Percentiles rank a stretch among this genome's conserved stretches.
These are phyloP conservation scores for Porogramme epimiltina DNA, from an alignment of 1,284 basidiomycete species.

Conservation along the genomic window DNA sequence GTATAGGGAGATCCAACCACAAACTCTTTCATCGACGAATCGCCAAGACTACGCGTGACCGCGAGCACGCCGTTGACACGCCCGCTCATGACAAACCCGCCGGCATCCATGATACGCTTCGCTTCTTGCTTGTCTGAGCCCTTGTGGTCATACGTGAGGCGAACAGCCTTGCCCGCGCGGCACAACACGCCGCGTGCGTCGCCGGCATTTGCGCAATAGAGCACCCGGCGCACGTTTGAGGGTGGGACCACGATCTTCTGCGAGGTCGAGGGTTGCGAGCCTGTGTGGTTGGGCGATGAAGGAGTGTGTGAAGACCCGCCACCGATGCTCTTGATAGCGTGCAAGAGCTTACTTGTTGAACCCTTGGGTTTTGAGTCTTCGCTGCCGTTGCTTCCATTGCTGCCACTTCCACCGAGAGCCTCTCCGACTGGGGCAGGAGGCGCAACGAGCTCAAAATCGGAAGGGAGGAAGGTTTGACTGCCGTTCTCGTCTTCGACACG, in stretches of 20 bases:
- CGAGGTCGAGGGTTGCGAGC: constrained; percentile 3
- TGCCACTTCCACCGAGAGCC: constrained; percentile 10
- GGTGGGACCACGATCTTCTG: constrained; percentile 47
- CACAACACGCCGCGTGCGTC: constrained; percentile 90
- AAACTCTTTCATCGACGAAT: constrained; percentile 99
- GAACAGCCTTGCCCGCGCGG: constrained; percentile 86
- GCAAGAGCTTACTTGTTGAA: constrained; percentile 53
- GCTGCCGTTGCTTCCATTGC: constrained; percentile 16
- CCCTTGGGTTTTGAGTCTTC: constrained; percentile 39
- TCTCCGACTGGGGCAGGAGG: constrained; percentile 30
- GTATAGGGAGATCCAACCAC: constrained; percentile 98
- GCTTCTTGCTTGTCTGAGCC: constrained; percentile 97
- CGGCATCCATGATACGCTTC: constrained; percentile 96
- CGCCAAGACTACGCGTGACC: constrained; percentile 94
- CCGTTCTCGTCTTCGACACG: constrained; percentile 86
- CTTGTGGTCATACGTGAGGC: constrained; percentile 99
- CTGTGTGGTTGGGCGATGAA: constrained; percentile 29
- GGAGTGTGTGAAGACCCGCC: constrained; percentile 38
- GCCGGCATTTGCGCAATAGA: constrained; percentile 97
- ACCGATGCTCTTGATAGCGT: constrained; percentile 58
- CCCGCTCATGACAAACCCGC: constrained; percentile 98
- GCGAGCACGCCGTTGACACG: constrained; percentile 97
- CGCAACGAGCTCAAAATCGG: constrained; percentile 30
- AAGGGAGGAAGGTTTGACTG: constrained; percentile 60
- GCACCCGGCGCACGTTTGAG: constrained; percentile 62